These are phyloP conservation scores for Dillenia suffruticosa DNA, from an alignment of 164 flowering plant species.

Conservation along the genomic window DNA sequence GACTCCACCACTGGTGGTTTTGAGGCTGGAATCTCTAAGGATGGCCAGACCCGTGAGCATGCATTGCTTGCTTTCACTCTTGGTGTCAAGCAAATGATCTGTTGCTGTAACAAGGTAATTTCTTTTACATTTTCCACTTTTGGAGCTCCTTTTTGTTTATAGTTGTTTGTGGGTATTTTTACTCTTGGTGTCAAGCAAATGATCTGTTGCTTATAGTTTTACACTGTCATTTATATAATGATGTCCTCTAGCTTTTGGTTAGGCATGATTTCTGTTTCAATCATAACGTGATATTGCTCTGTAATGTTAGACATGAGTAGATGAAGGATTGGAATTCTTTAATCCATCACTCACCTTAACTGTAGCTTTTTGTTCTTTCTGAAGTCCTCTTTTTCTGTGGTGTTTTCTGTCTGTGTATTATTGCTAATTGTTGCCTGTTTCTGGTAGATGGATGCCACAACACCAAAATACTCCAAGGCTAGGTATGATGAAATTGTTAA, in stretches of 20 bases:
- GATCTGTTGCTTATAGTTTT: not conserved
- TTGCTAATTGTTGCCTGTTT: not conserved
- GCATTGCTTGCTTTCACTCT: conserved; percentile 30
- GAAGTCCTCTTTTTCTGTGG: not conserved
- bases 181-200: not conserved
- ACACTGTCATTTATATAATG: too few relatives aligned
- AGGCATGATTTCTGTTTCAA: not conserved
- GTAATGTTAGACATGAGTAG: too few relatives aligned
- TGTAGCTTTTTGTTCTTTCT: not conserved
- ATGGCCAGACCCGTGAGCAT: conserved; percentile 36
- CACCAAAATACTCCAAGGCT: conserved; percentile 15
- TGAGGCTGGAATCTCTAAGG: conserved; percentile 14
- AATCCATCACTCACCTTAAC: too few relatives aligned
- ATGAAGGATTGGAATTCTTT: too few relatives aligned
- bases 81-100: conserved; percentile 31
- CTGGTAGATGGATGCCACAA: conserved; percentile 14
- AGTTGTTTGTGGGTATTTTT: not conserved
- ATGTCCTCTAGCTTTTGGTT: too few relatives aligned
- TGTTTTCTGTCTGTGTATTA: too few relatives aligned
- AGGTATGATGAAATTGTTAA: conserved; percentile 4
- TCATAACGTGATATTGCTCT: too few relatives aligned
- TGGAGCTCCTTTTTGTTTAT: not conserved
- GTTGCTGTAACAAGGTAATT: conserved; percentile 18
- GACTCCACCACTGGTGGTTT: conserved; percentile 33
- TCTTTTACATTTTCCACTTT: not conserved